Percentiles rank a stretch among this genome's conserved stretches.
Evolutionary conservation across 192 early-diverging fungal genomes (phyloP).

Genomic region (Chytriomyces confervae): DNA sequence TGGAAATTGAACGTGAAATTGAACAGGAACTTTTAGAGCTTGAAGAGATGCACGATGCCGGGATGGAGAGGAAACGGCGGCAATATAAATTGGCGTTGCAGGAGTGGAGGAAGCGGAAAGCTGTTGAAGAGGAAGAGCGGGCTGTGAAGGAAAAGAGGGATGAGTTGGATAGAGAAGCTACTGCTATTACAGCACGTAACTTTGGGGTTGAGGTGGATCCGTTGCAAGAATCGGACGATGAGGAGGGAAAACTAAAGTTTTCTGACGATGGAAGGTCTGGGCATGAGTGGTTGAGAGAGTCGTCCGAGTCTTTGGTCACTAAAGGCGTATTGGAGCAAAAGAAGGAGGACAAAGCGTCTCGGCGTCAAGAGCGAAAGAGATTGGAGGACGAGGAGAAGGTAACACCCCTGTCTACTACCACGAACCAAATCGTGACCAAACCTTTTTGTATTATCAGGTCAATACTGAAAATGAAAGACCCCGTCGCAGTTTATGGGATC

Average conservation of each 20-base stretch:
- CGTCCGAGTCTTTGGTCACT: constrained; percentile 1
- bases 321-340: constrained; percentile 3
- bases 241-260: constrained; percentile 11
- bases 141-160: background rate
- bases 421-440: no score
- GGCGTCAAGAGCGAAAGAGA: constrained; percentile 2
- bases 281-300: constrained; percentile 23
- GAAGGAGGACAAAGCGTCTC: background rate
- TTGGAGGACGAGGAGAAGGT: constrained; percentile 1
- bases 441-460: background rate
- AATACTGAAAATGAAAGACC: background rate
- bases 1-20: constrained; percentile 20
- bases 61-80: constrained; percentile 15
- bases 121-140: constrained; percentile 17
- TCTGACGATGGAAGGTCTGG: constrained; percentile 29
- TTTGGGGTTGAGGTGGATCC: constrained; percentile 15
- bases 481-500: background rate
- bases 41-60: constrained; percentile 36
- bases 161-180: background rate
- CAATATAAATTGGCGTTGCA: constrained; percentile 19
- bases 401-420: no score
- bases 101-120: constrained; percentile 31
- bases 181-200: background rate
- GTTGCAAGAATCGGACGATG: constrained; percentile 13
- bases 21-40: constrained; percentile 33